Evolutionary conservation across 768 basidiomycete genomes (phyloP), one percentile per base, ranked within the genome.

Genomic region (Obba rivulosa): DNA sequence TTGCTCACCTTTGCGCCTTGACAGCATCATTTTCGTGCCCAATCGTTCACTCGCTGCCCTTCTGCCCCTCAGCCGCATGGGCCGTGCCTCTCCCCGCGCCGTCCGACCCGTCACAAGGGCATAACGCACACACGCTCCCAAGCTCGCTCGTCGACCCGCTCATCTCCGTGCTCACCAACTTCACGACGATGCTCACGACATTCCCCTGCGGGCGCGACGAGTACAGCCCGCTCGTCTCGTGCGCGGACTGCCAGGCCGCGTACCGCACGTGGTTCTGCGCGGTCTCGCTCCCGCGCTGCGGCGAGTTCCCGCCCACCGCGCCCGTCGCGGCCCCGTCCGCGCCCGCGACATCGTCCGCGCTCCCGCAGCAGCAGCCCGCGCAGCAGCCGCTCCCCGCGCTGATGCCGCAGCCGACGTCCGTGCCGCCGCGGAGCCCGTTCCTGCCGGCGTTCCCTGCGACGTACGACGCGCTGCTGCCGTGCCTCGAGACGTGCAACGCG

Each of bases 201-300:
- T 79, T 83, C 51, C 78, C 88, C 1, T 93, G 92, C 61, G 87
- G 87, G 16, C 77, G 87, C 23, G 89, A 92, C 59, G 59, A 72
- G 46, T 94, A 91, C 67, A 91, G 87, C 5, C 85, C 86, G 0
- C 64, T 92, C 18, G 79, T 87, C 22, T 78, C 80, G 3, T 94
- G 92, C 59, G 73, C 77, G 13, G 83, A 87, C 62, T 93, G 91
- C 57, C 78, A 83, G 53, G 64, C 64, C 18, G 80, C 79, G 20
- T 94, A 93, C 62, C 76, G 85, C 28, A 71, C 68, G 28, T 94
- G 89, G 89, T 75, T 87, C 28, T 94, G 92, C 65, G 62, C 79
- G 18, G 67, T 84, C 14, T 79, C 82, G 8, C 76, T 94, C 58
- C 79, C 87, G 13, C 79, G 91, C 21, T 93, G 91, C 52, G 73